Base-by-base conservation (phyloP, 2,329 filamentous ascomycete genomes). In the Monosporascus sp. region DNA sequence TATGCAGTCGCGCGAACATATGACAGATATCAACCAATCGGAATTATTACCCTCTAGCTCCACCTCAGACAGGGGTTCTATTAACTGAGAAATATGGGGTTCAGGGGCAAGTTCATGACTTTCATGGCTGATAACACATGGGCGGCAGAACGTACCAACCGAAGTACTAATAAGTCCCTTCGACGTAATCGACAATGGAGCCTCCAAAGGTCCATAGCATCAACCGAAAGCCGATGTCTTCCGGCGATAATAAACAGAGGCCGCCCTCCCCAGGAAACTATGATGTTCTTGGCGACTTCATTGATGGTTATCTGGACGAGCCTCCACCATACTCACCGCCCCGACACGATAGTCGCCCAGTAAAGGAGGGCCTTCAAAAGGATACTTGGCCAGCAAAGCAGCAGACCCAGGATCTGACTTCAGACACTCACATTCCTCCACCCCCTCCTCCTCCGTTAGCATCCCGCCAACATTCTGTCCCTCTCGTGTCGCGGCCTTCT, bases 251-350 rank as follows among this genome's bases (percentile, higher is more conserved):
- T 18, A 46, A 51, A 37, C 34, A 51, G 44, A 41, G 36, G 11
- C 42, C 48, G 14, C 42, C 47, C 15, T 24, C 48, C n/a, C 42
- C 51, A 15, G 37, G 49, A 39, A n/a, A 44, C 24, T 44, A 42
- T 44, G 54, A 57, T 44, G 27, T 58, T 17, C 52, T 55, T 41
- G 55, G 51, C 14, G 51, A 52, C 46, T 51, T 63, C n/a, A 48
- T 64, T 50, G 60, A 65, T 46, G 61, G 61, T 48, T 65, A 66
- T 55, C 52, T 59, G n/a, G 61, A 65, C 20, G n/a, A 46, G 42
- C 42, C 42, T n/a, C 42, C 42, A 27, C 42, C 42, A 18, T 46
- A 46, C 42, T 46, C 38, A 20, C 17, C 38, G 38, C 38, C 38
- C 17, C 38, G 38, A n/a, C 4, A 14, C 6, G 18, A 41, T 18